These are phyloP conservation scores for Russula lepida DNA, from an alignment of 768 basidiomycete genomes.

Conservation along the genomic window DNA sequence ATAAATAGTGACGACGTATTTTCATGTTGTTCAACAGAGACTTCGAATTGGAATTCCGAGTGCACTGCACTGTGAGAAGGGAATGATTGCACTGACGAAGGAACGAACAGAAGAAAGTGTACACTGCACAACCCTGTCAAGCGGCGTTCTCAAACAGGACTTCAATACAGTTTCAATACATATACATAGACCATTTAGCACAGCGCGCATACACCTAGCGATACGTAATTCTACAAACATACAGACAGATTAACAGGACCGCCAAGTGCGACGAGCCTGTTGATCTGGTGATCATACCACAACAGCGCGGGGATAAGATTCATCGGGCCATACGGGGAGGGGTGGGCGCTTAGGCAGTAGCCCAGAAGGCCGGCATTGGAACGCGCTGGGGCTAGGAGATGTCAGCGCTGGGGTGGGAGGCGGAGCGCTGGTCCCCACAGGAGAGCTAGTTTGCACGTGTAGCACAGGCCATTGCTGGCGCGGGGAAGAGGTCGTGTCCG, in stretches of 20 bases:
- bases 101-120: neutral
- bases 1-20: neutral
- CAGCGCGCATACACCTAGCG: neutral
- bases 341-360: constrained; percentile 11
- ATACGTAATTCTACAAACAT: neutral
- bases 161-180: constrained; percentile 1
- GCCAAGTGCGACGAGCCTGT: too few species aligned
- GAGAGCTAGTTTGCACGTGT: constrained; percentile 11
- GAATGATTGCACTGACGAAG: neutral
- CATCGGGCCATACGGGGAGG: constrained; percentile 8
- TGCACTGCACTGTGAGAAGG: neutral
- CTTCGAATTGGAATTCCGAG: neutral
- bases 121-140: neutral
- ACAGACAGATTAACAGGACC: neutral
- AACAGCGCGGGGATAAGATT: constrained; percentile 14
- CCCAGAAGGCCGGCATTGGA: constrained; percentile 7
- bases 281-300: constrained; percentile 7
- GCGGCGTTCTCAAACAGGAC: neutral
- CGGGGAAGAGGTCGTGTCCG: constrained; percentile 19
- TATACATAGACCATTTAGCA: neutral
- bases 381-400: constrained; percentile 4
- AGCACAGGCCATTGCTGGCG: constrained; percentile 12
- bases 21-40: neutral
- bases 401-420: constrained; percentile 8
- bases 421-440: constrained; percentile 12